Evolutionary conservation across 2,329 filamentous ascomycete species (phyloP), one percentile per base, ranked within the genome.

Genomic region (Fusarium piperis): DNA sequence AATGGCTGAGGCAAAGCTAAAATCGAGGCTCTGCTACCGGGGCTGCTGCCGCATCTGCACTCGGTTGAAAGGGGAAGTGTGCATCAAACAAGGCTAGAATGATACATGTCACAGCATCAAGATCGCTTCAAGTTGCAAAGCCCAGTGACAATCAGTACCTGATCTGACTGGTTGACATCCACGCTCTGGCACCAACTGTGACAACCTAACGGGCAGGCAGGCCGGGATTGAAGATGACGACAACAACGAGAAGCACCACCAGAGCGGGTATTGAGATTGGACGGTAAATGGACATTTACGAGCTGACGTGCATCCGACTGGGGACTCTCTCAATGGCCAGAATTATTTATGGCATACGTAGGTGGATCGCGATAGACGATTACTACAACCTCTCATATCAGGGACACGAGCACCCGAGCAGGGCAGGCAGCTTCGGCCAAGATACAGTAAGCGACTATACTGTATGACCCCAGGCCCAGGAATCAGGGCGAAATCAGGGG

Each of bases 281-380:
- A 33, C 56, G 28, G 38, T 32, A 57, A 28, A 48, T 51, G 39
- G 30, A 28, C 16, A 26, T 46, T 39, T 60, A 60, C 58, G 58
- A 52, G 58, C 58, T 60, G 58, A 60, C 58, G 20, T 60, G 58
- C 58, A 52, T 60, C 44, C 33, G 9, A 32, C 41, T 59, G 23
- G 32, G 23, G 32, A 33, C 30, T 66, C 32, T 63, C n/a, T 28
- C 35, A 62, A 33, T 72, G 57, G 53, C 56, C 55, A 46, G 38
- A 38, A 28, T 72, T 72, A 72, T 72, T 72, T 72, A 72, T 72
- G 70, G 70, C 60, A 72, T 60, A 51, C 38, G 66, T 30, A 38
- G 56, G 69, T 72, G 70, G 70, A 70, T 55, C 59, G 15, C 56
- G 23, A 59, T 52, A 72, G 61, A 72, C 70, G 70, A 67, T 67